Base-by-base conservation (phyloP, 495 filamentous ascomycete genomes). In the Trypethelium eluteriae region DNA sequence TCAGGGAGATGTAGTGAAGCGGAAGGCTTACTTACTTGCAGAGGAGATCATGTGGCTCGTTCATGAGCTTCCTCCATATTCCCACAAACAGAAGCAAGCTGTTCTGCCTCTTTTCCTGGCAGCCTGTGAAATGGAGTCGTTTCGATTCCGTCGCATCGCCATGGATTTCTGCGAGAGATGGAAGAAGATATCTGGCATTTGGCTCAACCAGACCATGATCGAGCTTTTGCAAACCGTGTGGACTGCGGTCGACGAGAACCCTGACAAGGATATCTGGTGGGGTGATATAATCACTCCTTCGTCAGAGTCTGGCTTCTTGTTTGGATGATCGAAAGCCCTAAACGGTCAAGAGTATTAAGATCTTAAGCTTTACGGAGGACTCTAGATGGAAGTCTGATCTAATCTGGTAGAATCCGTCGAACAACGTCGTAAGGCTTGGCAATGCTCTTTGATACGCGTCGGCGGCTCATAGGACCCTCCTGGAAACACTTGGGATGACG, bases 71-170 rank as follows among this genome's bases (percentile, higher is more conserved):
- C 53, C 53, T 36, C 53, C 53, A 7, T 59, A 59, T 59, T 59
- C 53, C 18, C 34, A 59, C 36, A 59, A 59, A 36, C 53, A 59
- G 53, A 65, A 65, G 25, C 63, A 65, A 38, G 63, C 63, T 25
- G 39, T 53, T 53, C 14, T 65, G 49, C 63, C 63, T 44, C 46
- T 65, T 32, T 65, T 65, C 34, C 35, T 46, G 63, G 63, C 63
- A 9, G 63, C 41, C 34, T 65, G 63, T 44, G 63, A 65, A 38
- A 39, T 66, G 53, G 53, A 59, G 32, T 59, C 53, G 36, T 59
- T 59, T 36, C 53, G 53, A n/a, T 59, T 59, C 53, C 53, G 53
- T 35, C 53, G 53, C 6, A 59, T 59, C 9, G 53, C 32, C 14
- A 59, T 59, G 53, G 53, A 59, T 34, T 59, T 59, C 32, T 59